Base-by-base conservation (phyloP, 2,329 filamentous ascomycete species). In the Thermoascus crustaceus region DNA sequence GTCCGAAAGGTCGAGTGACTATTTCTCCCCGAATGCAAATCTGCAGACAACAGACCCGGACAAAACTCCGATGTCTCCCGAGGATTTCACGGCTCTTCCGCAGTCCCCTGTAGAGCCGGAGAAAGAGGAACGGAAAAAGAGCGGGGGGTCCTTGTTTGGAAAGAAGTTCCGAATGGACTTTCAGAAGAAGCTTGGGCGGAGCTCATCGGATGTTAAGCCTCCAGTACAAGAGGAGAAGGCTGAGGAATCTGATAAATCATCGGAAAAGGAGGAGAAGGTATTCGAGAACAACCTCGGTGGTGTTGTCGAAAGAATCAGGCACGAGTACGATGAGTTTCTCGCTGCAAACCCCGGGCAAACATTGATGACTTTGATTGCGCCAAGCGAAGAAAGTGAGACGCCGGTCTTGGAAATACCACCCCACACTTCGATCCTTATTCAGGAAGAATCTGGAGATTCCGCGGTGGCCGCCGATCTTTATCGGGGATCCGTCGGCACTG, bases 391-490 rank as follows among this genome's bases (percentile, higher is more conserved):
- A 13, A 63, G 50, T 31, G 68, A 71, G 42, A 67, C 68, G 0
- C 68, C 68, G 5, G 44, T 53, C 10, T 42, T 72, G 19, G 44
- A 57, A 9, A 64, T 66, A 26, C 68, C 68, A 3, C 42, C 60
- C 9, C 57, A 69, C 42, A 80, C 75, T 2, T 72, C 68, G 0
- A 75, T 81, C 20, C 64, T 80, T 10, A 80, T 81, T 23, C 77
- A 81, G 49, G 77, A 80, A 53, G 77, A 81, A 41, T 67, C 72
- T 4, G 73, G 74, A 2, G 75, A 78, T 45, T 69, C 72, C 24
- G 76, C 75, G 16, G 76, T 78, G 19, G 73, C 78, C 38, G 85
- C 85, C 18, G 91, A 96, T 66, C 68, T 96, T 7, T 98, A 95
- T 55, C 76, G 91, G 51, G 89, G 91, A 18, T 94, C 82, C 3